Percentiles rank a stretch among this genome's conserved stretches.
Evolutionary conservation across 768 basidiomycete species (phyloP).

Genomic region (Sporobolomyces roseus): DNA sequence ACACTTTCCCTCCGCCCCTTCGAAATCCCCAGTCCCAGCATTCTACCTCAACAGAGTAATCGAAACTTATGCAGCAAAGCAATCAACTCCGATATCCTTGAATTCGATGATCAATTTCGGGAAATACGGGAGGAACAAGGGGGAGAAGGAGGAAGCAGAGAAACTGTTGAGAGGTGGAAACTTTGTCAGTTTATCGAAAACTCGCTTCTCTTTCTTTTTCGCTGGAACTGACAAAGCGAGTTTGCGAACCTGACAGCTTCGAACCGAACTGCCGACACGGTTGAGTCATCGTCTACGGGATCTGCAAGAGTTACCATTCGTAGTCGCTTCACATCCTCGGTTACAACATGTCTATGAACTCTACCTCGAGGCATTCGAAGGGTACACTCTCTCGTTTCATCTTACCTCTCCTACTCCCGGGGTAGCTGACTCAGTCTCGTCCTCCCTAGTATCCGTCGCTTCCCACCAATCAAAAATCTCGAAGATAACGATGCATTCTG

Average conservation of each 20-base stretch:
- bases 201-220: not conserved
- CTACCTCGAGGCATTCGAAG: conserved; percentile 47
- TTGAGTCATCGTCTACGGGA: conserved; percentile 83
- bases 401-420: not conserved
- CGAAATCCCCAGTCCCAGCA: conserved; percentile 27
- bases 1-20: not conserved
- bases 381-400: conserved; percentile 58
- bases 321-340: conserved; percentile 78
- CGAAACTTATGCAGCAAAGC: conserved; percentile 23
- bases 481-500: conserved; percentile 78
- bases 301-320: conserved; percentile 76
- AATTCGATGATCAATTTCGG: conserved; percentile 44
- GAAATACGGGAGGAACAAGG: conserved; percentile 34
- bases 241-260: conserved; percentile 53
- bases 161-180: conserved; percentile 43
- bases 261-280: conserved; percentile 79
- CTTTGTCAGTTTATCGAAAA: conserved; percentile 35
- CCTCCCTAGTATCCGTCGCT: conserved; percentile 61
- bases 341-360: conserved; percentile 81
- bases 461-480: conserved; percentile 66
- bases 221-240: not conserved
- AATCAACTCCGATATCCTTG: conserved; percentile 41
- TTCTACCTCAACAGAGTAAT: conserved; percentile 33
- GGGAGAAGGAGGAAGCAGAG: conserved; percentile 38
- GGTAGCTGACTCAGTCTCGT: not conserved